A percentile compares a stretch with the other conserved stretches of the same genome.
phyloP scores from a whole-genome alignment of 805 yeast genomes.

The Metschnikowia proteae region DNA sequence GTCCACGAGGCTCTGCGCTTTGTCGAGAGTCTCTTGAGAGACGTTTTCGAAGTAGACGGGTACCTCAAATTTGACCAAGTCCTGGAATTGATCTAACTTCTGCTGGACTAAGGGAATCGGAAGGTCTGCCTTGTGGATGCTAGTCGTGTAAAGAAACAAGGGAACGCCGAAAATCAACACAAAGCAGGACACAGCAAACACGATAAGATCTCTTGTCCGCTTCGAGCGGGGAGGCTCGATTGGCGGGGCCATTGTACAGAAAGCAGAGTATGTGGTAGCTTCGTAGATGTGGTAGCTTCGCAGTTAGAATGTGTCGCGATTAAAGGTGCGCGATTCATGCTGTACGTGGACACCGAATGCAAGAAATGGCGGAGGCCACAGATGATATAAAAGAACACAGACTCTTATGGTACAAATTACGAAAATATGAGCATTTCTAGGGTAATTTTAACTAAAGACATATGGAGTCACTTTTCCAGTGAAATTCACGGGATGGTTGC shows the following conservation, averaged over 20 bases:
- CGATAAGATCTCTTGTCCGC: constrained; percentile 10
- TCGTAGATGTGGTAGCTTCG: not conserved
- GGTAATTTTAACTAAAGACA: not conserved
- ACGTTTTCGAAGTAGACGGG: constrained; percentile 44
- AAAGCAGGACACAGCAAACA: constrained; percentile 16
- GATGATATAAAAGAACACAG: not conserved
- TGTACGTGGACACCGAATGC: not conserved
- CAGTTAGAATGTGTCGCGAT: not conserved
- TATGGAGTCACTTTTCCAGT: not conserved
- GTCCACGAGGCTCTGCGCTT: constrained; percentile 37
- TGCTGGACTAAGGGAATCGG: constrained; percentile 44
- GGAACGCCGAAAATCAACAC: constrained; percentile 49
- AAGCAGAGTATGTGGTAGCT: not conserved
- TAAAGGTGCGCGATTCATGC: not conserved
- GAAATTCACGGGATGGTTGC: no score
- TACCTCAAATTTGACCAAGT: constrained; percentile 28
- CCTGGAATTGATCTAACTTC: constrained; percentile 20
- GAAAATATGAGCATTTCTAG: no score
- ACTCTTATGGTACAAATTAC: no score
- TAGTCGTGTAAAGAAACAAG: constrained; percentile 56
- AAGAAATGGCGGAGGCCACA: not conserved
- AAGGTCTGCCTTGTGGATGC: constrained; percentile 58
- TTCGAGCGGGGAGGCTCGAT: constrained; percentile 10
- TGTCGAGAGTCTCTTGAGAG: constrained; percentile 28
- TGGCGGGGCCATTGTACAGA: constrained; percentile 8